Conservation (phyloP, 148 eudicot species). For the Vaccinium myrtillus region DNA sequence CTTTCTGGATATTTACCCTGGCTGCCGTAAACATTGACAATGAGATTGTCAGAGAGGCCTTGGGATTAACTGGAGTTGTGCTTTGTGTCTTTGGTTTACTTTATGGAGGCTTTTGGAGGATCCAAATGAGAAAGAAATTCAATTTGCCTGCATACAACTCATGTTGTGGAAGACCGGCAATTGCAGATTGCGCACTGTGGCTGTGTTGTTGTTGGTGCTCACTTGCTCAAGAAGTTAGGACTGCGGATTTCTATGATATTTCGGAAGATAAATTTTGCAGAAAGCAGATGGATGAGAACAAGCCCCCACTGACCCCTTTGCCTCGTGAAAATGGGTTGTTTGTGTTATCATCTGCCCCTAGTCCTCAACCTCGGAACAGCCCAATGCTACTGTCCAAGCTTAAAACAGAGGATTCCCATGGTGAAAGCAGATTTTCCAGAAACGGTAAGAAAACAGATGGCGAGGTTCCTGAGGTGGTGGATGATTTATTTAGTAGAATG, state of each 20-base stretch:
- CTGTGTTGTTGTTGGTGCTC: constrained; percentile 88
- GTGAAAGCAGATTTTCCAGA: constrained; percentile 15
- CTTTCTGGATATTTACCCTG: constrained; percentile 75
- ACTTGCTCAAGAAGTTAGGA: constrained; percentile 86
- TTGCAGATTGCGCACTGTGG: constrained; percentile 67
- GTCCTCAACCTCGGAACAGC: constrained; percentile 32
- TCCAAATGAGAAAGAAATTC: constrained; percentile 79
- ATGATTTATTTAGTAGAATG: constrained; percentile 10
- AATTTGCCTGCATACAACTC: constrained; percentile 54
- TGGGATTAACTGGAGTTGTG: constrained; percentile 64
- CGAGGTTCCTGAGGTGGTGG: constrained; percentile 28
- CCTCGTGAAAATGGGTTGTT: constrained; percentile 35
- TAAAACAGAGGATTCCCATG: constrained; percentile 18
- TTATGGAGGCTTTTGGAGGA: constrained; percentile 93
- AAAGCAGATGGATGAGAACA: constrained; percentile 29
- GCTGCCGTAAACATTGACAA: constrained; percentile 75
- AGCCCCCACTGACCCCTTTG: constrained; percentile 25
- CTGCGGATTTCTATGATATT: constrained; percentile 62
- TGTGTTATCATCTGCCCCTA: constrained; percentile 27
- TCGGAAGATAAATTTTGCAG: constrained; percentile 57
- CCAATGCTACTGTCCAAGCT: constrained; percentile 21
- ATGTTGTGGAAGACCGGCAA: constrained; percentile 58
- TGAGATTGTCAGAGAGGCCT: constrained; percentile 53
- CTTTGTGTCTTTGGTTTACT: constrained; percentile 74
- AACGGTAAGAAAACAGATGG: constrained; percentile 3